Conservation (phyloP, 306 rosid genomes). For the Pyrus bretschneideri region DNA sequence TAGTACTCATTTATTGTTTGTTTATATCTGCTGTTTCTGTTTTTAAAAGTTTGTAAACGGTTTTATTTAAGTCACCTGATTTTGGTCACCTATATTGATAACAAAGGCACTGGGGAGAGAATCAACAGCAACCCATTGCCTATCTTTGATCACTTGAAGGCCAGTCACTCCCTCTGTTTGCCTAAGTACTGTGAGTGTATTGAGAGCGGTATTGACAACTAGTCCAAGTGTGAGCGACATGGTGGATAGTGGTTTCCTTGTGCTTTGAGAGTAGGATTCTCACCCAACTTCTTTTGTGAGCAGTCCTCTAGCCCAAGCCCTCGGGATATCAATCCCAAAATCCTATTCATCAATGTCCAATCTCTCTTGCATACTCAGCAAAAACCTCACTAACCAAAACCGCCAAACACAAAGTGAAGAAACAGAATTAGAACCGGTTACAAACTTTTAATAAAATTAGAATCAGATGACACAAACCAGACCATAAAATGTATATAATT, state of each 20-base stretch:
- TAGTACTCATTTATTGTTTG: no score
- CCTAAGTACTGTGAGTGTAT: conserved; percentile 30
- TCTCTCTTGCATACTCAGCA: conserved; percentile 40
- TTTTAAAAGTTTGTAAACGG: no score
- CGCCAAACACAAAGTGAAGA: neutral
- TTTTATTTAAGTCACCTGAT: neutral
- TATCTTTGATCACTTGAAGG: conserved; percentile 46
- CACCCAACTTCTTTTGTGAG: conserved; percentile 25
- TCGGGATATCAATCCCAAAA: conserved; percentile 32
- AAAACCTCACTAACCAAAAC: conserved; percentile 29
- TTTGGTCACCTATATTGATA: conserved; percentile 37
- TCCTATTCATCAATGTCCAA: conserved; percentile 26
- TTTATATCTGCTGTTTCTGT: no score
- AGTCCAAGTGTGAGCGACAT: conserved; percentile 27
- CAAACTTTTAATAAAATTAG: neutral
- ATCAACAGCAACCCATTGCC: conserved; percentile 36
- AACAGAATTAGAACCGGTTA: neutral
- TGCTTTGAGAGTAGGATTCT: conserved; percentile 27
- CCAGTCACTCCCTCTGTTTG: conserved; percentile 31
- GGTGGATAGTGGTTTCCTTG: conserved; percentile 40
- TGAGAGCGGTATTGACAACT: conserved; percentile 27
- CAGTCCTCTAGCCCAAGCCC: conserved; percentile 42
- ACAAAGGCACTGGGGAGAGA: conserved; percentile 37
- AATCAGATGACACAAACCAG: neutral
- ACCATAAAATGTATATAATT: no score